phyloP scores from a whole-genome alignment of 1,284 basidiomycete genomes.

The Psilocybe mexicana region DNA sequence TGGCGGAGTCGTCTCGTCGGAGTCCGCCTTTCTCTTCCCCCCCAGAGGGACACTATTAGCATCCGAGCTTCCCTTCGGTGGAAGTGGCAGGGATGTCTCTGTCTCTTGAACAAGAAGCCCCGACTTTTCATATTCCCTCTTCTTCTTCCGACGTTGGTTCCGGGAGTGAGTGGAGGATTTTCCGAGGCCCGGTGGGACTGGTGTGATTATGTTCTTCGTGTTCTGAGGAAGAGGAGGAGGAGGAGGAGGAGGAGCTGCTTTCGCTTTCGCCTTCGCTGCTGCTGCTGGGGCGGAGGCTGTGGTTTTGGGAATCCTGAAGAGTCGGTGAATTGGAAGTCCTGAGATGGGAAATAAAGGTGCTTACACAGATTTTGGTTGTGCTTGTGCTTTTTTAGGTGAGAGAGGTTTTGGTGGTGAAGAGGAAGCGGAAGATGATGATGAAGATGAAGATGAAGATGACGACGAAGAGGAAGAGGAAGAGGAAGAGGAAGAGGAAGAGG shows the following conservation, averaged over 20 bases:
- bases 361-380: neutral
- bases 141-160: slow-evolving; percentile 53
- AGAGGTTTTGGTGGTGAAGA: slow-evolving; percentile 15
- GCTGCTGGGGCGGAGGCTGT: neutral
- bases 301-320: neutral
- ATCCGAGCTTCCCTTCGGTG: slow-evolving; percentile 31
- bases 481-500: slow-evolving; percentile 12
- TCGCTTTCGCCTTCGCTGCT: too few relatives aligned
- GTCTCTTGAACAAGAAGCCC: slow-evolving; percentile 1
- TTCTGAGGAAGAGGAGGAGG: too few relatives aligned
- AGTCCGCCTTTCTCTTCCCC: neutral
- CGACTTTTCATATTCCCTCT: slow-evolving; percentile 24
- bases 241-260: too few relatives aligned
- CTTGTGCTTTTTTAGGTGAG: slow-evolving; percentile 9
- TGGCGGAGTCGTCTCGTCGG: neutral
- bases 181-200: slow-evolving; percentile 42
- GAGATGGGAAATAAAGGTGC: neutral
- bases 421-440: slow-evolving; percentile 14
- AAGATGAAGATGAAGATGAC: slow-evolving; percentile 12
- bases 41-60: slow-evolving; percentile 33
- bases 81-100: neutral
- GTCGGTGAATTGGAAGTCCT: neutral
- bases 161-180: slow-evolving; percentile 66
- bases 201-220: neutral
- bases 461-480: slow-evolving; percentile 14